Evolutionary conservation across 345 rosid species (phyloP).

Genomic region (Salix brachista): DNA sequence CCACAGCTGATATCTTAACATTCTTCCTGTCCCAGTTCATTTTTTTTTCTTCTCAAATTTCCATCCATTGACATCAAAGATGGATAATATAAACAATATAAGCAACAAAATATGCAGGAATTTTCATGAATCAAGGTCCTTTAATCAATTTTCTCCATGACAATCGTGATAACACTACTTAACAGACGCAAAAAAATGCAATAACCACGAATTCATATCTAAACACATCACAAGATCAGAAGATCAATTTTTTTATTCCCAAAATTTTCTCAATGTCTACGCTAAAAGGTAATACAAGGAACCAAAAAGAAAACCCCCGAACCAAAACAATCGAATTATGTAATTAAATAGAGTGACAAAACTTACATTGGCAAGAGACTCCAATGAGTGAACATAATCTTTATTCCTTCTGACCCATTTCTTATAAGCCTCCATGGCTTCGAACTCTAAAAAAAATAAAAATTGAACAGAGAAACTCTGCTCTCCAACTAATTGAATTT

Average conservation of each 20-base stretch:
- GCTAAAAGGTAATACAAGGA: neutral
- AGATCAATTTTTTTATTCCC: neutral
- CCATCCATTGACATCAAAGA: neutral
- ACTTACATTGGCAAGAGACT: slow-evolving; percentile 91
- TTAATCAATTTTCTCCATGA: neutral
- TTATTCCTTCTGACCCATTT: slow-evolving; percentile 81
- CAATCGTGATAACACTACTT: neutral
- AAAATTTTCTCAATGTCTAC: neutral
- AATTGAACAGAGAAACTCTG: neutral
- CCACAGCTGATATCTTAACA: neutral
- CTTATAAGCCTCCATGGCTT: slow-evolving; percentile 81
- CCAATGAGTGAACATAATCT: slow-evolving; percentile 82
- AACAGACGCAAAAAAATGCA: neutral
- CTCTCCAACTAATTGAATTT: neutral
- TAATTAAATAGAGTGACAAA: neutral
- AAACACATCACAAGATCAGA: neutral
- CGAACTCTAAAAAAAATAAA: slow-evolving; percentile 13
- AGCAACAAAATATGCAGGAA: neutral
- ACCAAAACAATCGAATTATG: neutral
- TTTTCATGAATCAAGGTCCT: neutral
- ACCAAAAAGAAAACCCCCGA: neutral
- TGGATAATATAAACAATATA: neutral
- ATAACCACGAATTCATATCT: neutral
- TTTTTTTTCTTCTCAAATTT: neutral
- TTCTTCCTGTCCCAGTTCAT: neutral